phyloP scores from a whole-genome alignment of 495 filamentous ascomycete species.

The Corynascus novoguineensis region DNA sequence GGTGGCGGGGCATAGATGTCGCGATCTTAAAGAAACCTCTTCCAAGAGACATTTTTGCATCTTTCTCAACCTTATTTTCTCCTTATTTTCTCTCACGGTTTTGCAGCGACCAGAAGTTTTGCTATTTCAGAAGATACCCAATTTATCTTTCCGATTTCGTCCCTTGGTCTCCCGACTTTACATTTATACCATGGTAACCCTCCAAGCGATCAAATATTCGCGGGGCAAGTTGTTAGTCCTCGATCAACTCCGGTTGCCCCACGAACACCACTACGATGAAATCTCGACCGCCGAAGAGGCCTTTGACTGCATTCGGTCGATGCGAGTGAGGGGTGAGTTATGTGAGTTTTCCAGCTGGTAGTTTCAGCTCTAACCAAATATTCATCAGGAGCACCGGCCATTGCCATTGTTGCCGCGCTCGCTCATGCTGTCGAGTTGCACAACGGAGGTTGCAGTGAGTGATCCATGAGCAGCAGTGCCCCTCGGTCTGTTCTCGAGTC shows the following conservation, averaged over 20 bases:
- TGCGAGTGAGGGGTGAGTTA: slow-evolving; percentile 61
- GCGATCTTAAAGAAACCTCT: neutral
- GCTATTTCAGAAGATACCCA: neutral
- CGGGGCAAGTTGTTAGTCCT: slow-evolving; percentile 75
- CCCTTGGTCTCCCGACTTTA: too few relatives aligned
- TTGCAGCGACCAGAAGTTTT: neutral
- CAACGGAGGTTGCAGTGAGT: slow-evolving; percentile 45
- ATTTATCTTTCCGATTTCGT: neutral
- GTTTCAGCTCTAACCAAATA: neutral
- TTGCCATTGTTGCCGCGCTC: slow-evolving; percentile 92
- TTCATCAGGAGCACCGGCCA: slow-evolving; percentile 85
- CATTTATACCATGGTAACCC: slow-evolving; percentile 45
- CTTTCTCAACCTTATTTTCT: neutral
- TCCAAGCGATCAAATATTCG: slow-evolving; percentile 84
- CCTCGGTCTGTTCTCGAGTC: neutral
- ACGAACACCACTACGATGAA: slow-evolving; percentile 71
- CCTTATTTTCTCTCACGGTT: too few relatives aligned
- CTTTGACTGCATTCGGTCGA: slow-evolving; percentile 86
- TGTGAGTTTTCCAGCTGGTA: too few relatives aligned
- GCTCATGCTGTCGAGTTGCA: slow-evolving; percentile 72
- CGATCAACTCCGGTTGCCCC: slow-evolving; percentile 87
- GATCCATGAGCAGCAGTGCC: neutral
- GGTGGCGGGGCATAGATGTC: slow-evolving; percentile 17
- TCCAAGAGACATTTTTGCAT: slow-evolving; percentile 6
- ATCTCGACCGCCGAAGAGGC: slow-evolving; percentile 73